Evolutionary conservation across 208 protist genomes (phyloP), one percentile per base, ranked within the genome.

Genomic region (Crithidia bombi): DNA sequence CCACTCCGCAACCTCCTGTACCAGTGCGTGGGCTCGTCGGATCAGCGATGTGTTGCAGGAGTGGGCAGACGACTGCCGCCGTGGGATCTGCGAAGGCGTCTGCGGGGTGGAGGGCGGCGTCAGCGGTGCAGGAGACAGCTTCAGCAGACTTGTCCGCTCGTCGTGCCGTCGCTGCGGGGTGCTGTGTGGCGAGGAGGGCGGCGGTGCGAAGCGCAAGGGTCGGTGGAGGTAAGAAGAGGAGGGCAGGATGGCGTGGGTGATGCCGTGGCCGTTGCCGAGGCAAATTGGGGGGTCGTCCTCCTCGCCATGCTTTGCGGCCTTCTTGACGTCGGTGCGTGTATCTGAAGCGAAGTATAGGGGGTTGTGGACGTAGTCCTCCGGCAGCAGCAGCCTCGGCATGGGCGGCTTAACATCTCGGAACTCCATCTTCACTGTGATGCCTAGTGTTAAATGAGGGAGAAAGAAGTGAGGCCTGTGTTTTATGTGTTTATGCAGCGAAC

Each of bases 301-400:
- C 23, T 1, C 46, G 6, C 21, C 21, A 23, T 25, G 33, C 2
- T 10, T n/a, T 26, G 25, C 35, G n/a, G 26, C 25, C 26, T 21
- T 3, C 21, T 33, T 10, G 0, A 30, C 5, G 0, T 6, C 35
- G 14, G 69, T 7, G 17, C 23, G 41, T 5, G 26, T 30, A 1
- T 61, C 33, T 4, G 62, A 0, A 9, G 25, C 21, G 23, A 74
- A 67, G 39, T 54, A 74, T 25, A 74, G 59, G 9, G 69, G 69
- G 30, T 67, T 74, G 69, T 62, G 67, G 7, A 54, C 3, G n/a
- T 67, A 67, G 54, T 75, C 62, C n/a, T 33, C 51, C 15, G 59
- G 69, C 17, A 75, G 69, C 54, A 43, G 59, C 61, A 75, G 69
- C 14, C 36, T 52, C 0, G 62, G 61, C 69, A 69, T 64, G 6